Percentiles rank a stretch among this genome's conserved stretches.
Evolutionary conservation across 75 land plant species (phyloP).

Genomic region (Selaginella tamariscina): DNA sequence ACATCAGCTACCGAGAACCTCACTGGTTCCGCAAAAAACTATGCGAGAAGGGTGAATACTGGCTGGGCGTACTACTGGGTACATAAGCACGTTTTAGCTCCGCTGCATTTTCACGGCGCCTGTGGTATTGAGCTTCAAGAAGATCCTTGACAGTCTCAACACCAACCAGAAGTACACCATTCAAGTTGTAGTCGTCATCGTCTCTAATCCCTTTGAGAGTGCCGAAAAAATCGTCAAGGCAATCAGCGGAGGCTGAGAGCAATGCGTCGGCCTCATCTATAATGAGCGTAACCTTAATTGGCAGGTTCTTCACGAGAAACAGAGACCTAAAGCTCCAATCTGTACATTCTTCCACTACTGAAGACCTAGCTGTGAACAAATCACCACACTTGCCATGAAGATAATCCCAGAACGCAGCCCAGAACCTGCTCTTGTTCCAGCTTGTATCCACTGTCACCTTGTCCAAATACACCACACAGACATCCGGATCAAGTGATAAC

Average conservation of each 20-base stretch:
- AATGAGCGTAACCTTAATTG: slow-evolving; percentile 1
- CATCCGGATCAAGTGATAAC: slow-evolving; percentile 2
- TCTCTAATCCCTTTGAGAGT: slow-evolving; percentile 5
- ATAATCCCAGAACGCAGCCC: slow-evolving; percentile 3
- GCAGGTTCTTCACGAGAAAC: slow-evolving; percentile 5
- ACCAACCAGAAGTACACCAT: slow-evolving; percentile 4
- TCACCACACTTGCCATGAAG: slow-evolving; percentile 4
- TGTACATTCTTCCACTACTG: slow-evolving; percentile 11
- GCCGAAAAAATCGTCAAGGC: slow-evolving; percentile 12
- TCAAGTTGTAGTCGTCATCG: slow-evolving; percentile 3
- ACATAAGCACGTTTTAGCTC: slow-evolving; percentile 5
- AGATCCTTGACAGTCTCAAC: slow-evolving; percentile 14
- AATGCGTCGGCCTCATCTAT: slow-evolving; percentile 7
- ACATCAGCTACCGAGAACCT: slow-evolving; percentile 3
- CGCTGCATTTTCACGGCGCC: slow-evolving; percentile 12
- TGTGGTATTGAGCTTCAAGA: slow-evolving; percentile 1
- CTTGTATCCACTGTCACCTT: background rate
- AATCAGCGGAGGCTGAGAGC: background rate
- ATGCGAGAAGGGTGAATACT: background rate
- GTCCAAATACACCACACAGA: slow-evolving; percentile 9
- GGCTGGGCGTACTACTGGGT: slow-evolving; percentile 2
- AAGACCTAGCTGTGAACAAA: slow-evolving; percentile 4
- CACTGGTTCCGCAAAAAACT: slow-evolving; percentile 7
- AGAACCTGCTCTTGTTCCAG: slow-evolving; percentile 4
- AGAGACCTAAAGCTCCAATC: slow-evolving; percentile 13